phyloP scores from a whole-genome alignment of 1,284 basidiomycete genomes.

The Puccinia triticina region DNA sequence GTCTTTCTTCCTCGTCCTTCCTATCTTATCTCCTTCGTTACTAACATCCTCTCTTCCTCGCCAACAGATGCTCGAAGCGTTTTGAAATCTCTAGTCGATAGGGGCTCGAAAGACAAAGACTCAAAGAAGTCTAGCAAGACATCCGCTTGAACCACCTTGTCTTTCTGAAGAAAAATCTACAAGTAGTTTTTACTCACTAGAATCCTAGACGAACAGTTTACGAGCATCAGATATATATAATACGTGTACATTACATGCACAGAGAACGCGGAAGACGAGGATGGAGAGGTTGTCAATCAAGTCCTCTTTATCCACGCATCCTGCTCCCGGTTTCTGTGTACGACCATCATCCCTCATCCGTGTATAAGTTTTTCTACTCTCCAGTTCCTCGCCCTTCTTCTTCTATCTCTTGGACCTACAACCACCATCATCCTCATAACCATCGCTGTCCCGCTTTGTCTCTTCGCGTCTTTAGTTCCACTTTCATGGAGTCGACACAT shows the following conservation, averaged over 20 bases:
- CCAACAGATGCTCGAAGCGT: slow-evolving; percentile 42
- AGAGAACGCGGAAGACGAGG: neutral
- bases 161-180: neutral
- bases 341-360: neutral
- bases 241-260: neutral
- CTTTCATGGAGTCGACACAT: too few species aligned
- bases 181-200: neutral
- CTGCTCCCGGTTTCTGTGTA: neutral
- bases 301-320: neutral
- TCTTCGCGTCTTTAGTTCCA: neutral
- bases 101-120: slow-evolving; percentile 38
- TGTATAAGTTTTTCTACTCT: neutral
- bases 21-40: neutral
- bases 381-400: neutral
- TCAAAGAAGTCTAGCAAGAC: slow-evolving; percentile 5
- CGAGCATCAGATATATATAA: neutral
- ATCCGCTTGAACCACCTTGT: neutral
- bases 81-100: slow-evolving; percentile 41
- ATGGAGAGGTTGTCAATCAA: too few species aligned
- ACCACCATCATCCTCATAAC: neutral
- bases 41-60: neutral
- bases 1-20: slow-evolving; percentile 3
- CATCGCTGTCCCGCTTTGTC: neutral
- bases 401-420: neutral
- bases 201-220: neutral